These are phyloP conservation scores for Flammula alnicola DNA, from an alignment of 1,284 basidiomycete genomes.

Conservation along the genomic window DNA sequence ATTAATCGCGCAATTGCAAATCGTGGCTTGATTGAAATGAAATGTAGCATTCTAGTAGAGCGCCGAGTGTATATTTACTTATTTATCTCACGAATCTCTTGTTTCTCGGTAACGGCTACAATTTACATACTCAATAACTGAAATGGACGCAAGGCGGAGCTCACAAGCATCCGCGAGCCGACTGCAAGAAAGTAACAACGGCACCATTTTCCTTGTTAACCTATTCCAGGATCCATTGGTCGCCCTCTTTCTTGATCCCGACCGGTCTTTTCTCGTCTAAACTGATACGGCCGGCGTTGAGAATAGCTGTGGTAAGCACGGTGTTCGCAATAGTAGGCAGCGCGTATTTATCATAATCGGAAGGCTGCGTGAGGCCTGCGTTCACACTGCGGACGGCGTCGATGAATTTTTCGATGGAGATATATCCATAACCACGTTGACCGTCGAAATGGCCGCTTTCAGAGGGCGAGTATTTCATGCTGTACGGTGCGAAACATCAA, in stretches of 20 bases:
- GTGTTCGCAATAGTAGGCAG: conserved; percentile 90
- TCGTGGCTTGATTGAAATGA: conserved; percentile 4
- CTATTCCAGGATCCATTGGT: conserved; percentile 75
- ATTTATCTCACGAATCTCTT: not conserved
- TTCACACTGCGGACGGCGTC: conserved; percentile 82
- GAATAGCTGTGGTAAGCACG: conserved; percentile 88
- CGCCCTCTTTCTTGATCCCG: conserved; percentile 68
- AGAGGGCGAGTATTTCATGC: conserved; percentile 93
- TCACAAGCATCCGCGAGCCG: conserved; percentile 1
- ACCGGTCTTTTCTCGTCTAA: conserved; percentile 88
- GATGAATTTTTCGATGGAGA: conserved; percentile 93
- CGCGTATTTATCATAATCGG: conserved; percentile 79
- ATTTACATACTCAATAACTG: conserved; percentile 1
- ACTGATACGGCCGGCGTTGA: conserved; percentile 88
- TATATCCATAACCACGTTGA: conserved; percentile 88
- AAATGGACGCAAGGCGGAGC: not conserved
- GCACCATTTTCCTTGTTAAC: not conserved
- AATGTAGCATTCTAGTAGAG: not conserved
- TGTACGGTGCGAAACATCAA: too few relatives aligned
- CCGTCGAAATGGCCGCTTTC: conserved; percentile 92
- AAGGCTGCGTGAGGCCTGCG: conserved; percentile 63
- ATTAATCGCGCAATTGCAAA: conserved; percentile 8
- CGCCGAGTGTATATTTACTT: not conserved
- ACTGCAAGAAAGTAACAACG: conserved; percentile 7
- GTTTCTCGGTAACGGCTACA: too few relatives aligned